These are phyloP conservation scores for Lagenidium sp. DNA, from an alignment of 352 stramenopile genomes.

Conservation along the genomic window DNA sequence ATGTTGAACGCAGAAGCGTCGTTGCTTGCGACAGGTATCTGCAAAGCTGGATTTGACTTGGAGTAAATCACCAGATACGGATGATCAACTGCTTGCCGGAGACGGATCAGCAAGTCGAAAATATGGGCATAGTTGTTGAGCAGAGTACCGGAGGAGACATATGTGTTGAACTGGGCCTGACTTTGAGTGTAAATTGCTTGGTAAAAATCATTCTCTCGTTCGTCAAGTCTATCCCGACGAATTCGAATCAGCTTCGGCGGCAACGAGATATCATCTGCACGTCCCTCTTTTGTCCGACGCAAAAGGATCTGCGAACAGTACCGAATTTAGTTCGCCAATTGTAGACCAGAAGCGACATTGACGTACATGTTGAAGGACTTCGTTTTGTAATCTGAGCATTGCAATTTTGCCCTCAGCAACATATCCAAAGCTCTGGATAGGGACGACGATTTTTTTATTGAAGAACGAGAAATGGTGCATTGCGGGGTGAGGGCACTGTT, in stretches of 20 bases:
- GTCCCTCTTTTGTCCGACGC: slow-evolving; percentile 96
- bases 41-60: slow-evolving; percentile 76
- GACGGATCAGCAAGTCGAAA: slow-evolving; percentile 96
- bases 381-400: slow-evolving; percentile 96
- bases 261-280: slow-evolving; percentile 92
- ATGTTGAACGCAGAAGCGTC: slow-evolving; percentile 6
- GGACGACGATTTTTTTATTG: slow-evolving; percentile 98
- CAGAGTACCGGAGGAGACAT: slow-evolving; percentile 94
- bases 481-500: slow-evolving; percentile 88
- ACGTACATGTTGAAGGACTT: slow-evolving; percentile 83
- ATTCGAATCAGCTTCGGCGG: slow-evolving; percentile 85
- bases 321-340: no score
- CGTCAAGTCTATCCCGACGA: slow-evolving; percentile 75
- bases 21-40: slow-evolving; percentile 25
- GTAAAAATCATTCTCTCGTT: slow-evolving; percentile 98
- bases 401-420: slow-evolving; percentile 88
- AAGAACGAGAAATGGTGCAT: slow-evolving; percentile 98
- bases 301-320: slow-evolving; percentile 86
- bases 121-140: slow-evolving; percentile 99
- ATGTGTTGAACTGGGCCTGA: slow-evolving; percentile 97
- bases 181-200: slow-evolving; percentile 97
- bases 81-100: slow-evolving; percentile 98
- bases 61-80: slow-evolving; percentile 95
- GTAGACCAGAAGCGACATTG: no score
- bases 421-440: slow-evolving; percentile 95